Percentiles rank a stretch among this genome's conserved stretches.
Evolutionary conservation across 2,329 filamentous ascomycete species (phyloP).

Genomic region (Colletotrichum chlorophyti): DNA sequence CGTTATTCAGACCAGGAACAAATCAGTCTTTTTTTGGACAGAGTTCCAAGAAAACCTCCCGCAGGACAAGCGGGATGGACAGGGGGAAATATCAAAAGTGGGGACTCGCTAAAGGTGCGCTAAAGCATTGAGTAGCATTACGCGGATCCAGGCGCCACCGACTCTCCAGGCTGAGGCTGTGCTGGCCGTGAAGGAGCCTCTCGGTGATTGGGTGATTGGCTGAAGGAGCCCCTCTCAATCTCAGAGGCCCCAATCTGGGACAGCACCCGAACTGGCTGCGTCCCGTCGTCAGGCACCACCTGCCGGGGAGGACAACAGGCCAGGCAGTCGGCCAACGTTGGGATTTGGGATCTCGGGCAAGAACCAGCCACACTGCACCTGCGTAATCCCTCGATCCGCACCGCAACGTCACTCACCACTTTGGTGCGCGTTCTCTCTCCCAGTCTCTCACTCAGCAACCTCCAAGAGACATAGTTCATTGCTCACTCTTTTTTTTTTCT

Average conservation of each 20-base stretch:
- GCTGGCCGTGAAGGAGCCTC: neutral
- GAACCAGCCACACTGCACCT: slow-evolving; percentile 31
- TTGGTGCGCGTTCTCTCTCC: slow-evolving; percentile 25
- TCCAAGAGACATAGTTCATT: too few species aligned
- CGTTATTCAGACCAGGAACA: slow-evolving; percentile 6
- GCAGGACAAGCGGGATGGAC: slow-evolving; percentile 19
- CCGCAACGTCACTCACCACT: slow-evolving; percentile 29
- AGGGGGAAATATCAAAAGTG: slow-evolving; percentile 19
- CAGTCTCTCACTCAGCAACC: slow-evolving; percentile 21
- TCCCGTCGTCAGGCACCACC: slow-evolving; percentile 28
- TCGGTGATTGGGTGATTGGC: slow-evolving; percentile 24
- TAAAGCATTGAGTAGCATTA: slow-evolving; percentile 24
- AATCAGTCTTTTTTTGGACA: slow-evolving; percentile 7
- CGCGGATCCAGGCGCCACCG: slow-evolving; percentile 24
- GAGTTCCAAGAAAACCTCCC: slow-evolving; percentile 23
- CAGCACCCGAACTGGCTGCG: too few species aligned
- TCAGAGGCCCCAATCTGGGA: neutral
- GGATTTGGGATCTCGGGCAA: slow-evolving; percentile 28
- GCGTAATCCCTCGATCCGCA: slow-evolving; percentile 30
- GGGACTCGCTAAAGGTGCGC: slow-evolving; percentile 16
- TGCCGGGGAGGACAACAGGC: too few species aligned
- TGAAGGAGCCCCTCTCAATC: neutral
- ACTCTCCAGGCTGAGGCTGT: slow-evolving; percentile 28
- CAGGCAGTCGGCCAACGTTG: slow-evolving; percentile 24
- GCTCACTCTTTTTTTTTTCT: too few species aligned